Percentiles rank a stretch among this genome's conserved stretches.
Evolutionary conservation across 2,329 filamentous ascomycete species (phyloP).

Genomic region (Cytospora leucostoma): DNA sequence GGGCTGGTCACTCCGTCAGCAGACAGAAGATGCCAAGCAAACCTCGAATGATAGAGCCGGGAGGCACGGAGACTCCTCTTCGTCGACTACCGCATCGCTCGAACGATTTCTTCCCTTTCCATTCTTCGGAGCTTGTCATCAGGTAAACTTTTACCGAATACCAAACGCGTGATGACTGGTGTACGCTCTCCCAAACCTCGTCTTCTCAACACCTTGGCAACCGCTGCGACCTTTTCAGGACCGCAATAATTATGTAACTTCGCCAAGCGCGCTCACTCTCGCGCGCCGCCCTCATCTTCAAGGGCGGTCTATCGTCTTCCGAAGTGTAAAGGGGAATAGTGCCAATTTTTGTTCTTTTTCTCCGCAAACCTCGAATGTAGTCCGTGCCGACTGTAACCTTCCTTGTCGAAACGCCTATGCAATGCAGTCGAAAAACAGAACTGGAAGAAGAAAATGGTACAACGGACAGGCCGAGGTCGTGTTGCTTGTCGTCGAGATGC

Average conservation of each 20-base stretch:
- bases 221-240: conserved; percentile 28
- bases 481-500: conserved; percentile 12
- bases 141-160: conserved; percentile 29
- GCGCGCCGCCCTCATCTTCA: conserved; percentile 32
- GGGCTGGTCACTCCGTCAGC: background rate
- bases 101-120: conserved; percentile 9
- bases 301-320: conserved; percentile 29
- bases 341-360: conserved; percentile 35
- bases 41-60: conserved; percentile 2
- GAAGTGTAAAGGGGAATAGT: conserved; percentile 20
- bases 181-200: conserved; percentile 17
- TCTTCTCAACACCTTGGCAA: conserved; percentile 11
- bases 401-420: conserved; percentile 54
- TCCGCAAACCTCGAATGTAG: conserved; percentile 29
- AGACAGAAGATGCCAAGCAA: conserved; percentile 11
- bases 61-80: background rate
- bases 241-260: conserved; percentile 24
- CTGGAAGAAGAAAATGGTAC: conserved; percentile 29
- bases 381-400: conserved; percentile 27
- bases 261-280: conserved; percentile 19
- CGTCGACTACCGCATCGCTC: conserved; percentile 4
- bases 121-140: conserved; percentile 25
- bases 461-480: conserved; percentile 29
- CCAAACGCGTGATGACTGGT: conserved; percentile 23
- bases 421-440: conserved; percentile 29